Evolutionary conservation across 2,329 filamentous ascomycete species (phyloP), one percentile per base, ranked within the genome.

Genomic region (Phyllosticta ampelicida): DNA sequence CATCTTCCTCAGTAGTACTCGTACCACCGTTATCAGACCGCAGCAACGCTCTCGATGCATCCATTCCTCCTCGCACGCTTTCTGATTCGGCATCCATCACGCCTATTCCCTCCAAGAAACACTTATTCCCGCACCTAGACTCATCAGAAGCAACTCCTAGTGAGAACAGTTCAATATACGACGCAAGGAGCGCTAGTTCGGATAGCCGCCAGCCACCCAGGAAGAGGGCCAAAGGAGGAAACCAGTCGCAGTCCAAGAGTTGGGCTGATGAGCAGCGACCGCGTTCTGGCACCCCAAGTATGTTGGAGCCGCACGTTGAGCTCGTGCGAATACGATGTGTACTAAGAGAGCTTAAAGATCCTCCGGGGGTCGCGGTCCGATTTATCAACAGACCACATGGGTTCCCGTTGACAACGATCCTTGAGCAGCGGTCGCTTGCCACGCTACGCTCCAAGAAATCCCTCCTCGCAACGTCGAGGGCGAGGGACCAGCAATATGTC

Each of bases 341-440:
- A 44, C 36, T 44, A 44, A 44, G n/a, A 44, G 13, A 44, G 36
- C 36, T 18, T 44, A 44, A 44, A 57, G 51, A 51, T 29, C 56
- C 53, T 5, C 29, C 48, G 52, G 49, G 53, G 11, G 36, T 61
- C 19, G 58, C 57, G 48, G 61, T 62, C 29, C 62, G 63, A 18
- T 67, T 67, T 52, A 58, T 63, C 30, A 65, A 69, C 55, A 56
- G 63, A 30, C 63, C 64, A 36, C 68, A 70, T 62, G 71, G 70
- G 56, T 70, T 65, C 36, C 71, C 71, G 11, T 70, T 77, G n/a
- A 71, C 70, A 26, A 74, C 73, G 13, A 77, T 77, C 60, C 63
- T 71, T 48, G 75, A 77, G 63, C 72, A 72, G 54, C 67, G 65
- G 60, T 77, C 74, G 13, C 65, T 68, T 51, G 71, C 71, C 11